Base-by-base conservation (phyloP, 1,284 basidiomycete genomes). In the Bjerkandera adusta region DNA sequence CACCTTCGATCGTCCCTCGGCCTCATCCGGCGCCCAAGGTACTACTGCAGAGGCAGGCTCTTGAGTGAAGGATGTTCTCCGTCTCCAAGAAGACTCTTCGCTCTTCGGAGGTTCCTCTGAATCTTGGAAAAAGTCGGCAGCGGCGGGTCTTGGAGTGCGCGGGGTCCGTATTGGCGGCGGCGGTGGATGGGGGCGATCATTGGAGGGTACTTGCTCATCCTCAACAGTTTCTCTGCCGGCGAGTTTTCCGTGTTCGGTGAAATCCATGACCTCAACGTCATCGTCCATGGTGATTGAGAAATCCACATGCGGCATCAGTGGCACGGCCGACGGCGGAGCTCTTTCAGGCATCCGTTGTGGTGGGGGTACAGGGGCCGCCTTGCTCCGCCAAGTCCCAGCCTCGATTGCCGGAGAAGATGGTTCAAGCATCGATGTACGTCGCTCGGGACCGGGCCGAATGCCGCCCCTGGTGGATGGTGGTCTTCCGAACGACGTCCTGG, bases 181-280 rank as follows among this genome's bases (percentile, higher is more conserved):
- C n/a, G n/a, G n/a, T n/a, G 21, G 39, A 41, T n/a, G 26, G 18
- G 67, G 66, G 20, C 63, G 44, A 34, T 55, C 42, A 22, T 61
- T 49, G 37, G 41, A 21, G 25, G 18, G 37, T 22, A 35, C 12
- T 3, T 44, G 53, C 27, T 70, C 66, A 27, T 67, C 40, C 33
- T 56, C 39, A 18, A 58, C 37, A 15, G 60, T 61, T 15, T 67
- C 22, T 20, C 38, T 65, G 25, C 77, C 80, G 16, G 83, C 71
- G 45, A 90, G 76, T 64, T 79, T 83, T 33, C 73, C 83, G 62
- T 90, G 70, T 41, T 92, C 86, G 10, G 76, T 77, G 57, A 89
- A 91, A 57, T 91, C 87, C 15, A 92, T 73, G 12, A 87, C 76
- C 57, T 89, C 86, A 3, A 89, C 69, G 41, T 81, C 76, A 51